phyloP scores from a whole-genome alignment of 129 eudicot species.

The Escallonia herrerae region DNA sequence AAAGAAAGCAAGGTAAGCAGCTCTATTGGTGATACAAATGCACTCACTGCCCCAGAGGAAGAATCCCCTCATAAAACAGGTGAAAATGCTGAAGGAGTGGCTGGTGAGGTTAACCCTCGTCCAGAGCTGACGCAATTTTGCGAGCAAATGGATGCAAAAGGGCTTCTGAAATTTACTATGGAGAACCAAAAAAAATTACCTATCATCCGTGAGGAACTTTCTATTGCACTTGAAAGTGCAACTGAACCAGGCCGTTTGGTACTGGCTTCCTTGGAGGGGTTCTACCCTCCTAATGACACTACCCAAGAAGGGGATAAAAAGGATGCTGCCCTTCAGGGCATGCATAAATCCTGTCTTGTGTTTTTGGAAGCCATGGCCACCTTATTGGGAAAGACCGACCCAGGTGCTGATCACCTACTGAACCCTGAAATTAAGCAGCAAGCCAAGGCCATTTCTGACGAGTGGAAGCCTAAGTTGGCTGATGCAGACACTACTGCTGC shows the following conservation, averaged over 20 bases:
- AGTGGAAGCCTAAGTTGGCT: conserved; percentile 52
- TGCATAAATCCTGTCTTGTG: conserved; percentile 34
- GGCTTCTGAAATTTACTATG: conserved; percentile 37
- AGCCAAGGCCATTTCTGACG: conserved; percentile 48
- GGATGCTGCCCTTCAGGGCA: conserved; percentile 34
- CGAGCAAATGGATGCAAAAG: conserved; percentile 56
- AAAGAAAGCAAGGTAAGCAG: conserved; percentile 38
- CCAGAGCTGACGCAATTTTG: conserved; percentile 49
- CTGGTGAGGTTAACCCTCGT: conserved; percentile 35
- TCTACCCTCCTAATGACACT: conserved; percentile 33
- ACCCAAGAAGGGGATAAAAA: conserved; percentile 25
- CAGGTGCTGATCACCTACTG: conserved; percentile 25
- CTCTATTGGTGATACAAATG: conserved; percentile 35
- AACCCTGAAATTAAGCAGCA: conserved; percentile 50
- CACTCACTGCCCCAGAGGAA: conserved; percentile 26
- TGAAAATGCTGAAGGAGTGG: conserved; percentile 25
- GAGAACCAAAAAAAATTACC: conserved; percentile 30
- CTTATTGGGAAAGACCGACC: conserved; percentile 48
- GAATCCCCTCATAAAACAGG: conserved; percentile 28
- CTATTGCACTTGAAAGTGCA: conserved; percentile 39
- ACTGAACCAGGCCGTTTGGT: conserved; percentile 43
- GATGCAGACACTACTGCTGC: conserved; percentile 30
- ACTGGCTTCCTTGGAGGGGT: conserved; percentile 37
- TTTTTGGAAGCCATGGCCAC: conserved; percentile 48
- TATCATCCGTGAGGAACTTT: conserved; percentile 29